Conservation (phyloP, 108 stramenopile species). For the Cylindrotheca fusiformis region DNA sequence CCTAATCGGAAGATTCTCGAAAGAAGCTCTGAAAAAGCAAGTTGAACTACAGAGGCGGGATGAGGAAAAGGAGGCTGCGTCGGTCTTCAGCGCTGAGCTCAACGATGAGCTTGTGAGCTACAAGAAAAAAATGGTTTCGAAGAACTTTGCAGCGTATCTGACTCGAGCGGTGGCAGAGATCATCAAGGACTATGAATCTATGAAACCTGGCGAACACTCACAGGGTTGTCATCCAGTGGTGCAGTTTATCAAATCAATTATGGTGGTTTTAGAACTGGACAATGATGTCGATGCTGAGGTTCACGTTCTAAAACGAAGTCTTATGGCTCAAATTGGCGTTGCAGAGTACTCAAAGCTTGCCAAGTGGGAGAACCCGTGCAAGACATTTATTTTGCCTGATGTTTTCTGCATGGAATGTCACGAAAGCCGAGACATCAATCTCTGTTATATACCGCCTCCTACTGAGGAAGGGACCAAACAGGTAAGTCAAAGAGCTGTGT, state of each 20-base stretch:
- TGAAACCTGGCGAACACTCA: conserved; percentile 60
- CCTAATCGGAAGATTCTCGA: conserved; percentile 79
- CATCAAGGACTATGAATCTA: conserved; percentile 51
- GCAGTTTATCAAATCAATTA: conserved; percentile 93
- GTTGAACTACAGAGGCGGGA: conserved; percentile 47
- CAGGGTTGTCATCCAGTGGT: conserved; percentile 67
- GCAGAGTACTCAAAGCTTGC: conserved; percentile 91
- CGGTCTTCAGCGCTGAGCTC: conserved; percentile 26
- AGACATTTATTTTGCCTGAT: conserved; percentile 87
- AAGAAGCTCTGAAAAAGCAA: conserved; percentile 75
- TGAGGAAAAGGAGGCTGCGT: conserved; percentile 7
- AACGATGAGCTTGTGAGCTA: conserved; percentile 58
- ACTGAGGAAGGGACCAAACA: conserved; percentile 49
- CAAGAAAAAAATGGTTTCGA: conserved; percentile 81
- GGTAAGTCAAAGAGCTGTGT: conserved; percentile 12
- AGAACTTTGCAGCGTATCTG: conserved; percentile 72
- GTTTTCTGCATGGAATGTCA: conserved; percentile 94
- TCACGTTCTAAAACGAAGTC: conserved; percentile 71
- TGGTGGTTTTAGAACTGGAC: conserved; percentile 87
- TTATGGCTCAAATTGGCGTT: conserved; percentile 92
- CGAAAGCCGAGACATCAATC: conserved; percentile 89
- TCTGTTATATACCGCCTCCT: conserved; percentile 70
- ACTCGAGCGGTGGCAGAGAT: conserved; percentile 82
- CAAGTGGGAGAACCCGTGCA: conserved; percentile 85
- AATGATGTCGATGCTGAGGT: conserved; percentile 78